Percentiles rank a stretch among this genome's conserved stretches.
Conservation (phyloP, 345 rosid genomes). For the Salix exigua region DNA sequence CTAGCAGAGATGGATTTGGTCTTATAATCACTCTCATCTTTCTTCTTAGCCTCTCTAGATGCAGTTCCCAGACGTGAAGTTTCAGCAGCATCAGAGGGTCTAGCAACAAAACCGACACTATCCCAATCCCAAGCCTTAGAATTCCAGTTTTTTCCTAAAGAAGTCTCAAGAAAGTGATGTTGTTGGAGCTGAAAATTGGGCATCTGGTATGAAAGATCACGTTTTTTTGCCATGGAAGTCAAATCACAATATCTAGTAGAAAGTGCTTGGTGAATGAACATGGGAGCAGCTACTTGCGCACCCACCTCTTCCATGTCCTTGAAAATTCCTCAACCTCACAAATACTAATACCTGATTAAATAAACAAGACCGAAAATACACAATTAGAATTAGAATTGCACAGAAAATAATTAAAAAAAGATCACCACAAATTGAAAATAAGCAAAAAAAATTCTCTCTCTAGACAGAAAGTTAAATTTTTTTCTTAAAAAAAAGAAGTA, state of each 20-base stretch:
- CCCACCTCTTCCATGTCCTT: slow-evolving; percentile 72
- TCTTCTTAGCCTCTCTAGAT: slow-evolving; percentile 17
- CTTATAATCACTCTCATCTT: slow-evolving; percentile 11
- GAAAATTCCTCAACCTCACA: not conserved
- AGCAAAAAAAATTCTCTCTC: too few relatives aligned
- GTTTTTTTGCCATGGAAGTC: slow-evolving; percentile 53
- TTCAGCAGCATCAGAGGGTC: slow-evolving; percentile 44
- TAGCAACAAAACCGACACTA: slow-evolving; percentile 56
- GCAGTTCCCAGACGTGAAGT: slow-evolving; percentile 31
- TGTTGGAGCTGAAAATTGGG: slow-evolving; percentile 24
- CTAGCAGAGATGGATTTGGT: slow-evolving; percentile 13
- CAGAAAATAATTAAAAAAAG: not conserved
- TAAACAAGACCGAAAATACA: too few relatives aligned
- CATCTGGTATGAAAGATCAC: slow-evolving; percentile 46
- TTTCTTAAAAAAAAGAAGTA: too few relatives aligned
- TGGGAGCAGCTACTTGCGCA: slow-evolving; percentile 59
- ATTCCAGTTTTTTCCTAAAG: slow-evolving; percentile 54
- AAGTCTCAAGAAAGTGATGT: slow-evolving; percentile 22
- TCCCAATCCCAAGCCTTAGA: slow-evolving; percentile 84
- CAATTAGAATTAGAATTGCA: not conserved
- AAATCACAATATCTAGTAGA: slow-evolving; percentile 40
- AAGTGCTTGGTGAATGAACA: slow-evolving; percentile 53
- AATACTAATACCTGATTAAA: not conserved
- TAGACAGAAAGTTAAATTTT: too few relatives aligned
- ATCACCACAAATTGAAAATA: not conserved